Base-by-base conservation (phyloP, 1,284 basidiomycete genomes). In the Irpex rosettiformis region DNA sequence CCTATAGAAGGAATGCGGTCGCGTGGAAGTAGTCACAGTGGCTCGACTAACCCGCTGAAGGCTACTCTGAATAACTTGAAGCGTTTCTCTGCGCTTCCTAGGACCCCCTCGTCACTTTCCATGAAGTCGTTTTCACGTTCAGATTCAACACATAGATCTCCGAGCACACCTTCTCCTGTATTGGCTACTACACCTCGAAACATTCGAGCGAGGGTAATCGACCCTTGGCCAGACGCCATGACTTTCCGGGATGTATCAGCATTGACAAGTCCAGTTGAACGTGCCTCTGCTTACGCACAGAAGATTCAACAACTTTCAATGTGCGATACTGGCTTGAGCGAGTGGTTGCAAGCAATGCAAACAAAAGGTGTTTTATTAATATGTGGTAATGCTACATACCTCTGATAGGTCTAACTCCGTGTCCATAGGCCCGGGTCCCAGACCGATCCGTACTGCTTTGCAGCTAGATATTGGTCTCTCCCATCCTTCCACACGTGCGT, bases 241-340 rank as follows among this genome's bases (percentile, higher is more conserved):
- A 78, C 82, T 61, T 91, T 82, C 65, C 77, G 80, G 21, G 90
- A 95, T 67, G 79, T 96, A 10, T 73, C 82, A 57, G 64, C 67
- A 10, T 79, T 82, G 71, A 83, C 80, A 66, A 86, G 79, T 28
- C 67, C 89, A 0, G 69, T 85, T 3, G 94, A 96, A 67, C 79
- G 94, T 42, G 91, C 90, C 52, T 71, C 78, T 28, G 83, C 85
- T 49, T 97, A 96, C 68, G 89, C 91, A 6, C 75, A 77, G 61
- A 94, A 93, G 73, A 91, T 96, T 64, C 93, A 93, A 67, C 92
- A 94, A 66, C 73, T 96, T 21, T 82, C 85, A 52, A 75, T 79
- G 60, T 85, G 85, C 64, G 91, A 95, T 68, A 89, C 88, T 66
- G 93, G 94, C 18, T 71, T 96, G 60, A 75, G 77, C 13, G 86